Percentiles rank a stretch among this genome's conserved stretches.
Conservation (phyloP, 2,329 filamentous ascomycete genomes). For the Alternaria brassicae region DNA sequence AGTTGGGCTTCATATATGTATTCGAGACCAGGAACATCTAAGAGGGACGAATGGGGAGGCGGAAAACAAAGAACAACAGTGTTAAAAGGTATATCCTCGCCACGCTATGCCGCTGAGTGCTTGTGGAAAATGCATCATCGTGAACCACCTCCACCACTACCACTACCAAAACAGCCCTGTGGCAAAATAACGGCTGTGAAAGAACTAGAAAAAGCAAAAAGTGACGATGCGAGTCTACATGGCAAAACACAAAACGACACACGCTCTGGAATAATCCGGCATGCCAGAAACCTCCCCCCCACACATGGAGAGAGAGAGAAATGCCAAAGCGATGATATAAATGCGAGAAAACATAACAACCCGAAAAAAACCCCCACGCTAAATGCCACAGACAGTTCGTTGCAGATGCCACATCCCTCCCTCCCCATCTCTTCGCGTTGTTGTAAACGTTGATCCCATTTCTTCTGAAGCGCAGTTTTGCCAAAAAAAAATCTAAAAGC, state of each 20-base stretch:
- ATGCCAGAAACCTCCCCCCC: constrained; percentile 20
- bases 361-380: constrained; percentile 48
- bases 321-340: constrained; percentile 28
- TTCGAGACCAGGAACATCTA: constrained; percentile 6
- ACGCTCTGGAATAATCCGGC: constrained; percentile 42
- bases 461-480: constrained; percentile 20
- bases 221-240: constrained; percentile 27
- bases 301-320: too few relatives aligned
- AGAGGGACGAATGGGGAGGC: neutral
- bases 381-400: constrained; percentile 52
- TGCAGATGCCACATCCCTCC: neutral
- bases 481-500: constrained; percentile 15
- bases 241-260: constrained; percentile 15
- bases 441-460: constrained; percentile 23
- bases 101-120: constrained; percentile 29
- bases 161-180: constrained; percentile 33
- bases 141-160: constrained; percentile 25
- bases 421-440: constrained; percentile 13
- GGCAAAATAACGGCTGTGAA: constrained; percentile 13
- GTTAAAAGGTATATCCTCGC: constrained; percentile 30
- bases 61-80: constrained; percentile 11
- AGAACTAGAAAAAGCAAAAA: constrained; percentile 17
- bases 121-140: constrained; percentile 32
- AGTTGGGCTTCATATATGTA: too few relatives aligned
- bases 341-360: constrained; percentile 26